Evolutionary conservation across 805 yeast species (phyloP), one percentile per base, ranked within the genome.

Genomic region (Tetrapisispora taiwanensis): DNA sequence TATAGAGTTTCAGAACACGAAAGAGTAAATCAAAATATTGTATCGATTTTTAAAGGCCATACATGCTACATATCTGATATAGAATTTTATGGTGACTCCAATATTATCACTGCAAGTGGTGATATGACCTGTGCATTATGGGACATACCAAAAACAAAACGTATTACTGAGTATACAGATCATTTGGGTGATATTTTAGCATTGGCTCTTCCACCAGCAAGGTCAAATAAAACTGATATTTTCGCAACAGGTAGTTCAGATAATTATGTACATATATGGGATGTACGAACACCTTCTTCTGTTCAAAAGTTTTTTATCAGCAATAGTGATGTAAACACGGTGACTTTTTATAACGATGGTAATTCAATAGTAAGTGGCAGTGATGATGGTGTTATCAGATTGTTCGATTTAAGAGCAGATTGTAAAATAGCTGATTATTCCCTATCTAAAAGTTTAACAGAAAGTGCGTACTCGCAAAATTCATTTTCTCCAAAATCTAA

Each of bases 111-210:
- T 0, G 73, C 81, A 1, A 79, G 89, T 34, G 95, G 95, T 3
- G 97, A 88, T 60, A 75, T 80, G 79, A 77, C 90, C 0, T 75
- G 86, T 54, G 72, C 74, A 1, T 59, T 80, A 42, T 89, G 96
- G 96, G 95, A 89, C 60, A 70, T 86, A 20, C 68, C 72, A 9
- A 76, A 75, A 50, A 81, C 84, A 1, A 67, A 66, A 18, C 69
- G 72, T 49, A 63, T 69, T 1, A 66, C 76, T 22, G 78, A 74
- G 32, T 83, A 71, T 58, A 60, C 73, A 14, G 87, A 81, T 44
- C 90, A 83, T 62, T 59, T 79, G 31, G 87, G 88, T 7, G 94
- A 84, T 59, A 82, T 84, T 17, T 60, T 84, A 32, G 67, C 76
- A 36, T 47, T 83, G 42, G 56, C 72, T 17, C 48, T 62, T 22